phyloP scores from a whole-genome alignment of 345 rosid species.

The Gynandropsis gynandra region DNA sequence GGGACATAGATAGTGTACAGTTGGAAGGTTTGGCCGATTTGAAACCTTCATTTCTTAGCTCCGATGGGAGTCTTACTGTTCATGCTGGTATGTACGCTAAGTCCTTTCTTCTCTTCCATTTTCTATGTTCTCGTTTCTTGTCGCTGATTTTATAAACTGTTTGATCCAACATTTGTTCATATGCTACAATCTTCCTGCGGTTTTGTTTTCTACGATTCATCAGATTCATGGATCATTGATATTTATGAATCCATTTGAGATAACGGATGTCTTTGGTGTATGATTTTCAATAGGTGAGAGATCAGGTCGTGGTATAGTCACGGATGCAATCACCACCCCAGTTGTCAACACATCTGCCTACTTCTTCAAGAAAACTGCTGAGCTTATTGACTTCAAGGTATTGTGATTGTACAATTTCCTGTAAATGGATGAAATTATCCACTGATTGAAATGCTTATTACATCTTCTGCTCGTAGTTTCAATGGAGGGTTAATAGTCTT shows the following conservation, averaged over 20 bases:
- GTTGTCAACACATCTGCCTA: slow-evolving; percentile 92
- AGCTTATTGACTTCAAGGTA: slow-evolving; percentile 95
- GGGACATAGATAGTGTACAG: slow-evolving; percentile 47
- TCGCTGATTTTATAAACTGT: neutral
- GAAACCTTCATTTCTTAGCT: slow-evolving; percentile 55
- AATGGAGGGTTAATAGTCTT: neutral
- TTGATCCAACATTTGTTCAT: neutral
- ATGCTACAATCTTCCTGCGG: neutral
- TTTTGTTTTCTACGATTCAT: neutral
- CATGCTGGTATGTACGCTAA: slow-evolving; percentile 65
- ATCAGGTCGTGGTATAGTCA: slow-evolving; percentile 90
- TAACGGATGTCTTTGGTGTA: neutral
- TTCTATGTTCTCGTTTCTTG: neutral
- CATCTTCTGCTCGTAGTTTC: too few relatives aligned
- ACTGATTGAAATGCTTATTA: too few relatives aligned
- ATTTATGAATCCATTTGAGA: slow-evolving; percentile 4
- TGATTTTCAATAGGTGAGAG: slow-evolving; percentile 55
- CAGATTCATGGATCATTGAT: neutral
- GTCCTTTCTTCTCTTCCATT: slow-evolving; percentile 1
- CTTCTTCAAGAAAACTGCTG: slow-evolving; percentile 76
- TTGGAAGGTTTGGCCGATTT: slow-evolving; percentile 31
- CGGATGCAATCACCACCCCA: slow-evolving; percentile 96
- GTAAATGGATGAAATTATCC: too few relatives aligned
- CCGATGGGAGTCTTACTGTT: slow-evolving; percentile 80
- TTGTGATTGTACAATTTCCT: neutral